These are phyloP conservation scores for Hymenoscyphus albidus DNA, from an alignment of 2,329 filamentous ascomycete genomes.

Conservation along the genomic window DNA sequence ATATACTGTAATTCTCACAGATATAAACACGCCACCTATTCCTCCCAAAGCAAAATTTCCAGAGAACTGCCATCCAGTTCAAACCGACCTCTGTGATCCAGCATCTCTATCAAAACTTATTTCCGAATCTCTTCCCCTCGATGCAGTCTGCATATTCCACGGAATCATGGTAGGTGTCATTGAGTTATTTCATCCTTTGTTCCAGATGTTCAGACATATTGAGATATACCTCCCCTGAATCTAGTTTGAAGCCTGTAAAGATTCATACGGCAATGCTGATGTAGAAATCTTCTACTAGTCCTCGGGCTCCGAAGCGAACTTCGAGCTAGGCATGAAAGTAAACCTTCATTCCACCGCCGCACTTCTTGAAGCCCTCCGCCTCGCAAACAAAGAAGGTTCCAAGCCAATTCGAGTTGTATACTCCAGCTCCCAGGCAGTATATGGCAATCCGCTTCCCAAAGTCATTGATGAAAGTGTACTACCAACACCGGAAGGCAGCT, in stretches of 20 bases:
- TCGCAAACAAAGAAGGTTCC: constrained; percentile 10
- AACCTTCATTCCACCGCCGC: constrained; percentile 55
- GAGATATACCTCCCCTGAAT: too few relatives aligned
- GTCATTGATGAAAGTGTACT: constrained; percentile 44
- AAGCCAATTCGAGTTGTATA: constrained; percentile 48
- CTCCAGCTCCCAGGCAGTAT: constrained; percentile 57
- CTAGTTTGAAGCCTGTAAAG: too few relatives aligned
- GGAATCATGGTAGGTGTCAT: constrained; percentile 50
- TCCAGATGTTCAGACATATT: too few relatives aligned
- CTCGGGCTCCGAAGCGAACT: constrained; percentile 55
- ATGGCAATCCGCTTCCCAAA: constrained; percentile 50
- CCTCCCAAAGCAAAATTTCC: constrained; percentile 38
- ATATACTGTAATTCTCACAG: constrained; percentile 49
- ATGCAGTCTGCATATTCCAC: constrained; percentile 57
- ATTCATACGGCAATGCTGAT: too few relatives aligned
- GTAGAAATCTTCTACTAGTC: constrained; percentile 34
- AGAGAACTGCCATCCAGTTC: constrained; percentile 28
- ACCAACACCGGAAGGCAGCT: constrained; percentile 54
- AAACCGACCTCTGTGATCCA: constrained; percentile 35
- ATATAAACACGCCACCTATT: constrained; percentile 50
- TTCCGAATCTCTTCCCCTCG: constrained; percentile 37
- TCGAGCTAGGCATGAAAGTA: constrained; percentile 51
- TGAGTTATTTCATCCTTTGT: too few relatives aligned
- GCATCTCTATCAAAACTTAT: constrained; percentile 21
- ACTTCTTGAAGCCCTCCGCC: constrained; percentile 50